Conservation (phyloP, 441 rosid genomes). For the Rhodomyrtus psidioides region DNA sequence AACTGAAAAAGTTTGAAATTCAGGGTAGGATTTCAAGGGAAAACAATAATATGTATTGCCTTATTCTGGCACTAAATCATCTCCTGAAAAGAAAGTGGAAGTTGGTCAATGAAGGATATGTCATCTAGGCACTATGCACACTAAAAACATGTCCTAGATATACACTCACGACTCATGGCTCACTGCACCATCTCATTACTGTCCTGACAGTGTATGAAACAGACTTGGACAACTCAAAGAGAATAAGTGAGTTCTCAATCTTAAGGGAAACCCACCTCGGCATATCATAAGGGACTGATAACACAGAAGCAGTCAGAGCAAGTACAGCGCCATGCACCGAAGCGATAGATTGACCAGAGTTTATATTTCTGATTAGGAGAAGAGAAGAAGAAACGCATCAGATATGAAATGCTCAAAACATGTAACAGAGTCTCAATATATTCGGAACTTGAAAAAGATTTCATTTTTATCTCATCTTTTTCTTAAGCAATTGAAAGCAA, state of each 20-base stretch:
- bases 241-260: background rate
- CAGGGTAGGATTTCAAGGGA: background rate
- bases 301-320: conserved; percentile 92
- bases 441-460: background rate
- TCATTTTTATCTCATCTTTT: background rate
- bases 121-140: background rate
- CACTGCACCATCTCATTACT: background rate
- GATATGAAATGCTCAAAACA: background rate
- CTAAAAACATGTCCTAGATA: background rate
- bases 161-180: background rate
- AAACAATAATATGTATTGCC: background rate
- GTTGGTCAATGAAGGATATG: background rate
- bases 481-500: background rate
- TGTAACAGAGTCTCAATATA: background rate
- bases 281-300: conserved; percentile 98
- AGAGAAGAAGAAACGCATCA: background rate
- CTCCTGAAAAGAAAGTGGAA: background rate
- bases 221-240: background rate
- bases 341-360: conserved; percentile 44
- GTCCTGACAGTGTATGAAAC: background rate
- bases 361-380: conserved; percentile 42
- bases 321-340: conserved; percentile 91
- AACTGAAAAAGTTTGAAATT: background rate
- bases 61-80: background rate
- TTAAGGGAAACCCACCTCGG: conserved; percentile 56